phyloP scores from a whole-genome alignment of 2,329 filamentous ascomycete genomes.

The Colletotrichum sp. region DNA sequence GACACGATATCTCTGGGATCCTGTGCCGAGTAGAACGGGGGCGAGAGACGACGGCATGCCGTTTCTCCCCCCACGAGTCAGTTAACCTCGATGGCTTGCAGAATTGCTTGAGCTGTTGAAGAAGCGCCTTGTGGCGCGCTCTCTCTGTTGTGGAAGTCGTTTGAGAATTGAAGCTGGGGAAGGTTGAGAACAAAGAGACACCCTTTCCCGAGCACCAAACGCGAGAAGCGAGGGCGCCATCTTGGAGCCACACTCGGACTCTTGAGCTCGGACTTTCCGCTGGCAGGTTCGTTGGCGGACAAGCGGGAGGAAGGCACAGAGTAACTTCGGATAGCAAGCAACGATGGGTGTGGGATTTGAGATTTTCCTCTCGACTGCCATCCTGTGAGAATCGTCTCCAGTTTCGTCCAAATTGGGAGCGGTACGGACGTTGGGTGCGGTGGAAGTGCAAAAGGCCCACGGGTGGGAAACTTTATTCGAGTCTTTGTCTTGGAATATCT shows the following conservation, averaged over 20 bases:
- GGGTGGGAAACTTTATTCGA: conserved; percentile 14
- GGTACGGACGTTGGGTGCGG: not conserved
- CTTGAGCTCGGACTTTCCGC: not conserved
- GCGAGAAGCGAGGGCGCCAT: not conserved
- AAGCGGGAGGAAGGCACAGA: not conserved
- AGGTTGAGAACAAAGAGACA: not conserved
- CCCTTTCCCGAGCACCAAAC: not conserved
- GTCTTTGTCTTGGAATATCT: not conserved
- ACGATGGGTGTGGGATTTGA: not conserved
- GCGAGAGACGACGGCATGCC: not conserved
- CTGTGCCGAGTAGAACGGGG: not conserved
- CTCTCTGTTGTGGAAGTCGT: not conserved
- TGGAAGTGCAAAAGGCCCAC: not conserved
- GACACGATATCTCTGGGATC: not conserved
- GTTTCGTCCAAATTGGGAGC: conserved; percentile 1
- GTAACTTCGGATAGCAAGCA: not conserved
- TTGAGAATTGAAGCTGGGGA: not conserved
- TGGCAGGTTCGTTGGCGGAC: not conserved
- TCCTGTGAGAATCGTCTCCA: not conserved
- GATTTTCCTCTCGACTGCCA: not conserved
- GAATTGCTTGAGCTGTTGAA: conserved; percentile 3
- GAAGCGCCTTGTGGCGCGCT: not conserved
- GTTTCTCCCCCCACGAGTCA: not conserved
- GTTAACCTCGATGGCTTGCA: not conserved
- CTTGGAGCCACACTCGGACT: not conserved